These are phyloP conservation scores for Podospora conica DNA, from an alignment of 495 filamentous ascomycete species.

Conservation along the genomic window DNA sequence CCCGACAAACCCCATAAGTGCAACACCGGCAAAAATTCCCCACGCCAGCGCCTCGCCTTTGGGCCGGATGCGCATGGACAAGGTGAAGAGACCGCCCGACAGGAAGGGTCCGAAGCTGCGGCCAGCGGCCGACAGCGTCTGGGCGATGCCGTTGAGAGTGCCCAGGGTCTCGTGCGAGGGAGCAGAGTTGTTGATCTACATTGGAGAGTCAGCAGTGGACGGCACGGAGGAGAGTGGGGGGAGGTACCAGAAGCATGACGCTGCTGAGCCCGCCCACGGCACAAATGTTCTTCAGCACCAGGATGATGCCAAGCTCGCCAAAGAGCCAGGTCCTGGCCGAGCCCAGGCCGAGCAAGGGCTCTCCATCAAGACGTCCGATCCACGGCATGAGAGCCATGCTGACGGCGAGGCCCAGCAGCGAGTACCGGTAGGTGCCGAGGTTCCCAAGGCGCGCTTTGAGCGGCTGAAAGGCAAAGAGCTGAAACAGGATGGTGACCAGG, in stretches of 20 bases:
- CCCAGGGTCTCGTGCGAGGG: constrained; percentile 81
- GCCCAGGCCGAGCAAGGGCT: constrained; percentile 39
- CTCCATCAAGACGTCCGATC: constrained; percentile 64
- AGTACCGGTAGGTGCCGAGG: constrained; percentile 68
- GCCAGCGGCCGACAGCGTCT: constrained; percentile 87
- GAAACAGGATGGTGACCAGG: constrained; percentile 77
- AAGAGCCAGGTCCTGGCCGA: constrained; percentile 60
- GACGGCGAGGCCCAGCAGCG: constrained; percentile 74
- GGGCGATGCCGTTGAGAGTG: constrained; percentile 87
- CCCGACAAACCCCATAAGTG: constrained; percentile 68
- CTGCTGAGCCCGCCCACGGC: constrained; percentile 85
- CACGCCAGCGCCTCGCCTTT: constrained; percentile 85
- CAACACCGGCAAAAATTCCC: constrained; percentile 72
- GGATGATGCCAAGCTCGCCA: constrained; percentile 66
- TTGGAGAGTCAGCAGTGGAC: not conserved
- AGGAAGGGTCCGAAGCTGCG: constrained; percentile 84
- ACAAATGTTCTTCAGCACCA: constrained; percentile 83
- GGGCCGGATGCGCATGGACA: constrained; percentile 58
- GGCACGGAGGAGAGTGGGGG: not conserved
- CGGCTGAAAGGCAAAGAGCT: constrained; percentile 73
- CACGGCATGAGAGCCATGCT: constrained; percentile 86
- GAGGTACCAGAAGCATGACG: constrained; percentile 73
- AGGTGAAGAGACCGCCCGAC: constrained; percentile 74
- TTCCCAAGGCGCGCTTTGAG: constrained; percentile 81
- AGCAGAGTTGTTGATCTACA: constrained; percentile 85